Percentiles rank a stretch among this genome's conserved stretches.
Conservation (phyloP, 345 rosid genomes). For the Arabis alpina region DNA sequence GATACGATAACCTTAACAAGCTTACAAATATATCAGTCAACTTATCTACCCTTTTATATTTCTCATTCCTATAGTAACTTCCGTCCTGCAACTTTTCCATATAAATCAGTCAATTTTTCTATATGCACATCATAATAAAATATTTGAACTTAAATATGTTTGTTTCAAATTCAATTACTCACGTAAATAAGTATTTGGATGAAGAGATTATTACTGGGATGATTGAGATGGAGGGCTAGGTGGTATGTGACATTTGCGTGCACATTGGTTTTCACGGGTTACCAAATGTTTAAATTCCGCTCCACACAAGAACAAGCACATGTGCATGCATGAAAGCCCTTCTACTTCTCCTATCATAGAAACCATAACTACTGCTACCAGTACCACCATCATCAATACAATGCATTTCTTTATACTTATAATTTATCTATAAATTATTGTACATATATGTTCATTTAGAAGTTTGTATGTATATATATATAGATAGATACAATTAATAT, state of each 20-base stretch:
- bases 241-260: background rate
- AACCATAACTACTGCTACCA: background rate
- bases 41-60: background rate
- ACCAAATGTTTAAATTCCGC: background rate
- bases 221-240: background rate
- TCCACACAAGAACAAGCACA: background rate
- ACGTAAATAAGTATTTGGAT: background rate
- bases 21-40: too few relatives aligned
- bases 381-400: background rate
- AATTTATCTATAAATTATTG: background rate
- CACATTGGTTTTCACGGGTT: background rate
- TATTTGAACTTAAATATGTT: background rate
- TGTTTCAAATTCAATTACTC: background rate
- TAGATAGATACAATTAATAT: background rate
- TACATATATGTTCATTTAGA: background rate
- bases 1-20: too few relatives aligned
- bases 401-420: conserved; percentile 7
- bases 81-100: background rate
- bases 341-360: background rate
- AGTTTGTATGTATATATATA: background rate
- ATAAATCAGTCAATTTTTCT: background rate
- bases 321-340: background rate
- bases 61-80: too few relatives aligned
- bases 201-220: background rate
- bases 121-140: background rate